These are phyloP conservation scores for Plasmodium malariae DNA, from an alignment of 169 alveolate genomes.

Conservation along the genomic window DNA sequence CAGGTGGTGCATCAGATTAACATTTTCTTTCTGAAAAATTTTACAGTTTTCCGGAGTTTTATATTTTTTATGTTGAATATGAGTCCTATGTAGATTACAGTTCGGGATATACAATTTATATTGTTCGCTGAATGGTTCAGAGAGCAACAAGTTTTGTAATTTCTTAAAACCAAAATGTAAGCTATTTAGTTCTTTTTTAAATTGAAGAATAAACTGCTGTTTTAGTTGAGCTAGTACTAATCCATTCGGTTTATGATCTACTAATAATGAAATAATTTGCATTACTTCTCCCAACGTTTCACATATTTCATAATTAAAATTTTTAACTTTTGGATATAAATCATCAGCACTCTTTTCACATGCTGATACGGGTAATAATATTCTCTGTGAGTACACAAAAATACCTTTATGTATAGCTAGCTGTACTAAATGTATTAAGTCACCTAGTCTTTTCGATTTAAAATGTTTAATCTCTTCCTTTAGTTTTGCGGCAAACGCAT, in stretches of 20 bases:
- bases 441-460: conserved; percentile 84
- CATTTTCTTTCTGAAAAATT: conserved; percentile 79
- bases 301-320: conserved; percentile 80
- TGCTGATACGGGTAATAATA: conserved; percentile 85
- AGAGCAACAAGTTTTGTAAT: conserved; percentile 82
- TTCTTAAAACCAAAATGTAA: conserved; percentile 83
- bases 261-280: conserved; percentile 81
- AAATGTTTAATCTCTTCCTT: conserved; percentile 81
- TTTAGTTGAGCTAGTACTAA: conserved; percentile 86
- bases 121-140: conserved; percentile 78
- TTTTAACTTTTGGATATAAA: conserved; percentile 82
- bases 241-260: conserved; percentile 84
- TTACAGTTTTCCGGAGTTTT: conserved; percentile 82
- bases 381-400: conserved; percentile 86
- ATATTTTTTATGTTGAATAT: conserved; percentile 82
- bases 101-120: conserved; percentile 84
- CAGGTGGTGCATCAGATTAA: neutral
- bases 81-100: conserved; percentile 85
- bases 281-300: conserved; percentile 81
- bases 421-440: conserved; percentile 86
- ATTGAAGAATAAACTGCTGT: conserved; percentile 85
- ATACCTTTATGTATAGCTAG: conserved; percentile 86
- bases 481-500: conserved; percentile 86
- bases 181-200: conserved; percentile 84
- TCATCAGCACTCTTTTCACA: conserved; percentile 89